A percentile compares a stretch with the other conserved stretches of the same genome.
phyloP scores from a whole-genome alignment of 306 rosid species.

The Gillenia trifoliata region DNA sequence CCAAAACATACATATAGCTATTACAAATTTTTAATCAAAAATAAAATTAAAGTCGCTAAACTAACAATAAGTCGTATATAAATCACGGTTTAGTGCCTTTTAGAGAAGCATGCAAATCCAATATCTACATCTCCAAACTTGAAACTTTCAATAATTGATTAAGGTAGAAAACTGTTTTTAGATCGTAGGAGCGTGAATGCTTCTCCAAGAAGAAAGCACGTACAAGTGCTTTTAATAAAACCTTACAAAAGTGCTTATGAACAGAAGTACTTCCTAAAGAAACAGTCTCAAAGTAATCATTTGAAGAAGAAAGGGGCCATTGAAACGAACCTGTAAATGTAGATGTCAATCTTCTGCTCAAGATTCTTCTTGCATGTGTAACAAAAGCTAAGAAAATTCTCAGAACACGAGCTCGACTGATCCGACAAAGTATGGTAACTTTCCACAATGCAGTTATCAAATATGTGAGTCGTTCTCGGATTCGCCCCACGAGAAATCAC shows the following conservation, averaged over 20 bases:
- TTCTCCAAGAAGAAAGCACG: not conserved
- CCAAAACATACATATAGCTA: too few species aligned
- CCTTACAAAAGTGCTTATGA: not conserved
- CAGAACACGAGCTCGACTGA: conserved; percentile 10
- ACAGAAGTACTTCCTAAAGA: not conserved
- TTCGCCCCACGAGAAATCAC: conserved; percentile 70
- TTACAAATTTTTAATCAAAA: too few species aligned
- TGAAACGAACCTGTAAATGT: conserved; percentile 58
- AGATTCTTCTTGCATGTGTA: conserved; percentile 78
- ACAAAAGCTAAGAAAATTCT: conserved; percentile 69
- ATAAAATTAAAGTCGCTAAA: not conserved
- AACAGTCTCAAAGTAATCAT: not conserved
- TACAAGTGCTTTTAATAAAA: not conserved
- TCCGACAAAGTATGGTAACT: conserved; percentile 26
- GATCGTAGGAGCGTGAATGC: too few species aligned
- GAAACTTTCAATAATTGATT: not conserved
- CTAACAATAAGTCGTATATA: not conserved
- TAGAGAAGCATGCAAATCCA: not conserved
- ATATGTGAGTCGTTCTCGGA: conserved; percentile 81
- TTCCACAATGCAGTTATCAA: conserved; percentile 65
- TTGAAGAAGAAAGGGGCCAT: not conserved
- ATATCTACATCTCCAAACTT: not conserved
- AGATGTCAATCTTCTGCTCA: conserved; percentile 69
- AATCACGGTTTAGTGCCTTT: not conserved
- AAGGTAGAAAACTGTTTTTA: too few species aligned